Evolutionary conservation across 73 alveolate species (phyloP), one percentile per base, ranked within the genome.

Genomic region (Blepharisma japonicum): DNA sequence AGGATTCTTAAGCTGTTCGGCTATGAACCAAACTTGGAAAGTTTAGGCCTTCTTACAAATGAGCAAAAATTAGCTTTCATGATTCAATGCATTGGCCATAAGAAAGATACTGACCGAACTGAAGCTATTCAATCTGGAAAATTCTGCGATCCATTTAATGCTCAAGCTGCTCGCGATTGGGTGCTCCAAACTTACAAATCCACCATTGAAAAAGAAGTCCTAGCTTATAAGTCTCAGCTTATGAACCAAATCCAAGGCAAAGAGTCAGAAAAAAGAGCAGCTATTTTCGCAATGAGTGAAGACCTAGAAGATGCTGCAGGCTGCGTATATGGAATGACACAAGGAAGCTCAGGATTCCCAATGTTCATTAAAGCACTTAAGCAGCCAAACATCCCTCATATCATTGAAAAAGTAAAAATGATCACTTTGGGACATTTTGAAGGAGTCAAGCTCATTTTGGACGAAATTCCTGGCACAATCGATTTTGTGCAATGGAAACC

Each of bases 41-140:
- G 23, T 4, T 53, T 53, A 53, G 67, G 23, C 23, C 23, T 53
- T 1, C n/a, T 20, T 4, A 53, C 67, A 11, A 11, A 11, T 53
- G 67, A 53, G 23, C 67, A 53, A 4, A 53, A 53, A 53, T 20
- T 53, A 14, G n/a, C 67, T 4, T 53, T 53, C 23, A 53, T 53
- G 23, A 0, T 53, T 4, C 67, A 53, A 4, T 53, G 27, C n/a
- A 14, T 53, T 4, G 67, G 67, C 23, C 23, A 53, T 53, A 53
- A 53, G 23, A 53, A 53, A 53, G 67, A 53, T 53, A 4, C 38
- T 18, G 74, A 61, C 4, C 74, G 74, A 14, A 14, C 47, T 8
- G 74, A 61, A 25, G 46, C 46, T 18, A 61, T 61, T 3, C 14
- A 25, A n/a, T n/a, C 74, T 25, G 74, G 74, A 25, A 61, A 61